phyloP scores from a whole-genome alignment of 208 protist genomes.

The Crithidia sp. region DNA sequence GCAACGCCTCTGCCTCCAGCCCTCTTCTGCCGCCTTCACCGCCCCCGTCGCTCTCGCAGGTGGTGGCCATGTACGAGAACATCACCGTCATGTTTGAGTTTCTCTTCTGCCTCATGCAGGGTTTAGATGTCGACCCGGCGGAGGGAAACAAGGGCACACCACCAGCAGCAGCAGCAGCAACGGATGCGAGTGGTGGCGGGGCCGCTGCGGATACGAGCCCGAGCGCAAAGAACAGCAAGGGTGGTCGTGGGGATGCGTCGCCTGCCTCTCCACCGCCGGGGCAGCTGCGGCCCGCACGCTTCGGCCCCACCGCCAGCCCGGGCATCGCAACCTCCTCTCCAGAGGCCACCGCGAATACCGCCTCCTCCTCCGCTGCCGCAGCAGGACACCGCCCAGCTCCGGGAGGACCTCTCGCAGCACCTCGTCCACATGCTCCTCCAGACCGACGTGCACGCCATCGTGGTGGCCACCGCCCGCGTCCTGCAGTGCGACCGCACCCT shows the following conservation, averaged over 20 bases:
- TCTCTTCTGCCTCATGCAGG: conserved; percentile 35
- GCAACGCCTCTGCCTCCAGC: neutral
- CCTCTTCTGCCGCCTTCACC: neutral
- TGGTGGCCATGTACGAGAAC: conserved; percentile 83
- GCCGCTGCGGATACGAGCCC: too few relatives aligned
- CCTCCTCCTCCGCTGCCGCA: too few relatives aligned
- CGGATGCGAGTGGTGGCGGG: too few relatives aligned
- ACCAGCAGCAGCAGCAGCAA: neutral
- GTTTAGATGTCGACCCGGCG: conserved; percentile 26
- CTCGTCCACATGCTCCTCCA: conserved; percentile 36
- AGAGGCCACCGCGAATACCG: too few relatives aligned
- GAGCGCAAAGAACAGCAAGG: neutral
- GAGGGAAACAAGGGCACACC: neutral
- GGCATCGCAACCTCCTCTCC: too few relatives aligned
- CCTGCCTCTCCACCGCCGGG: too few relatives aligned
- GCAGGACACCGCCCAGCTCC: conserved; percentile 25
- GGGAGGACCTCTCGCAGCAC: conserved; percentile 26
- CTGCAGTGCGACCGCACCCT: conserved; percentile 37
- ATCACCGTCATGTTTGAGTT: conserved; percentile 46
- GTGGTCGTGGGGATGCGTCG: neutral
- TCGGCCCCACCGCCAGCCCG: too few relatives aligned
- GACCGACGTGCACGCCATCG: conserved; percentile 29
- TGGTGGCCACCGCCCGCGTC: conserved; percentile 26
- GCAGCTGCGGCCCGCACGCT: too few relatives aligned
- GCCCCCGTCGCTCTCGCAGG: conserved; percentile 18